Conservation (phyloP, 345 rosid species). For the Stellera chamaejasme region DNA sequence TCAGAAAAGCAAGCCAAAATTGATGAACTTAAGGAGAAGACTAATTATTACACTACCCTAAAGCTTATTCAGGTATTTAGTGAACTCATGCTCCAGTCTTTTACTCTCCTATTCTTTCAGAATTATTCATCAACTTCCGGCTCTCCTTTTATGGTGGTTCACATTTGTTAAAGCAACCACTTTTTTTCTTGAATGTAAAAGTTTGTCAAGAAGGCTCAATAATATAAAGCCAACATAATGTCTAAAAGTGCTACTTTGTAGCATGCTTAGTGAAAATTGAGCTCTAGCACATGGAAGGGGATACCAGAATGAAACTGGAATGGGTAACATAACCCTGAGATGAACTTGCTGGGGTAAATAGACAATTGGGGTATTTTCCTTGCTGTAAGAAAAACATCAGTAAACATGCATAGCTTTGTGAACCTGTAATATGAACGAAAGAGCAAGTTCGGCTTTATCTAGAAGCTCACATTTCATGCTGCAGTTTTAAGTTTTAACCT, state of each 20-base stretch:
- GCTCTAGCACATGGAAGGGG: no score
- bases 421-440: neutral
- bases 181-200: no score
- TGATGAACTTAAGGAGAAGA: constrained; percentile 81
- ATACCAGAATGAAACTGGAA: no score
- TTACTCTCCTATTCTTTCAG: neutral
- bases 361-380: neutral
- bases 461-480: neutral
- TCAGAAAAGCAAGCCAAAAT: constrained; percentile 78
- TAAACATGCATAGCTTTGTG: no score
- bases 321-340: no score
- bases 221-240: no score
- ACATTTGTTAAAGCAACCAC: no score
- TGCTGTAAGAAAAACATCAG: neutral
- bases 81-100: neutral
- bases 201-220: neutral
- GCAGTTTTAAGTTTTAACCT: neutral
- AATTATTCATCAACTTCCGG: no score
- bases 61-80: constrained; percentile 70
- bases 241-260: no score
- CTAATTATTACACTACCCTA: constrained; percentile 77
- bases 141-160: no score
- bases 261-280: no score
- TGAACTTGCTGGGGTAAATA: no score
- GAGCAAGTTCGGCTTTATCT: neutral